A percentile compares a stretch with the other conserved stretches of the same genome.
These are phyloP conservation scores for Pseudocercospora eumusae DNA, from an alignment of 2,329 filamentous ascomycete genomes.

Conservation along the genomic window DNA sequence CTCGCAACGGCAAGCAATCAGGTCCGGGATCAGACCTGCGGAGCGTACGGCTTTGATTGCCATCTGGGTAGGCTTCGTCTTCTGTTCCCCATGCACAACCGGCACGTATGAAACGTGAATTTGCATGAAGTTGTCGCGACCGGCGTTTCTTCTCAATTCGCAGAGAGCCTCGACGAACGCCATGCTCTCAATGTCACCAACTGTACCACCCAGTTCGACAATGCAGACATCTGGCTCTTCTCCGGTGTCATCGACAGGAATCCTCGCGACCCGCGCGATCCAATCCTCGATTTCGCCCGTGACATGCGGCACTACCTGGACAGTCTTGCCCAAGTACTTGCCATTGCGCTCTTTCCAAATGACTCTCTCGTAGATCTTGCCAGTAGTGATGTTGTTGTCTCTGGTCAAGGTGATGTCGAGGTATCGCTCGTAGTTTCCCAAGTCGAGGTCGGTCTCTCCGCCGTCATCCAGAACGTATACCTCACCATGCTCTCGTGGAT, in stretches of 20 bases:
- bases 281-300: slow-evolving; percentile 90
- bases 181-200: slow-evolving; percentile 81
- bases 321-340: slow-evolving; percentile 87
- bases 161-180: slow-evolving; percentile 86
- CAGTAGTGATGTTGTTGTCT: slow-evolving; percentile 96
- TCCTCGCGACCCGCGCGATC: slow-evolving; percentile 81
- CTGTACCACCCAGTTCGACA: slow-evolving; percentile 68
- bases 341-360: slow-evolving; percentile 71
- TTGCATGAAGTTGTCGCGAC: slow-evolving; percentile 78
- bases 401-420: slow-evolving; percentile 77
- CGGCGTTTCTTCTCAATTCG: slow-evolving; percentile 71
- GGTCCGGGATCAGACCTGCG: slow-evolving; percentile 63
- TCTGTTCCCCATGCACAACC: slow-evolving; percentile 74
- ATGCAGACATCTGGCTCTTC: slow-evolving; percentile 90
- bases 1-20: slow-evolving; percentile 92
- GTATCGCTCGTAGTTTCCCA: slow-evolving; percentile 79
- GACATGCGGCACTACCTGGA: slow-evolving; percentile 88
- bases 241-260: slow-evolving; percentile 82
- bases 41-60: slow-evolving; percentile 83
- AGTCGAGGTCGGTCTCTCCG: slow-evolving; percentile 72
- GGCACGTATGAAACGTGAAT: slow-evolving; percentile 90
- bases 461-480: slow-evolving; percentile 85
- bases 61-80: slow-evolving; percentile 95
- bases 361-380: slow-evolving; percentile 91
- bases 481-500: slow-evolving; percentile 77